Evolutionary conservation across 805 yeast genomes (phyloP).

Genomic region (Monosporozyma unispora): DNA sequence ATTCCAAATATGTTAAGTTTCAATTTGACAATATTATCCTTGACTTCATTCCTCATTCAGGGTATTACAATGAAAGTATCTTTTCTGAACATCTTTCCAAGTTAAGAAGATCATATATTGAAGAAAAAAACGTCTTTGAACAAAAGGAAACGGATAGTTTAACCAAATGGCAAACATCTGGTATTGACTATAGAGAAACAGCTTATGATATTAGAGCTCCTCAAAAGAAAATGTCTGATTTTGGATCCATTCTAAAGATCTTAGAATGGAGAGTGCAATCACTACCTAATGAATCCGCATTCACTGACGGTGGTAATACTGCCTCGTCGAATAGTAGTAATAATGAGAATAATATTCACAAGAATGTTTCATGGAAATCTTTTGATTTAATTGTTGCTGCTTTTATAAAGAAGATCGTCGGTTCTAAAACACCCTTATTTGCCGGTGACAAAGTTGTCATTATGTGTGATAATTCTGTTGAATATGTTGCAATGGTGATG

Average conservation of each 20-base stretch:
- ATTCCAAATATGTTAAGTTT: conserved; percentile 76
- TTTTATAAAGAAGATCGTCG: conserved; percentile 59
- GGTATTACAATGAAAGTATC: conserved; percentile 27
- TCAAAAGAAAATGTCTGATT: conserved; percentile 64
- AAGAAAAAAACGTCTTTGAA: conserved; percentile 25
- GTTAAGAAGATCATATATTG: conserved; percentile 51
- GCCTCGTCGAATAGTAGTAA: conserved; percentile 17
- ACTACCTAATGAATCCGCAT: conserved; percentile 76
- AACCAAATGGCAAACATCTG: conserved; percentile 54
- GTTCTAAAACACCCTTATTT: conserved; percentile 48
- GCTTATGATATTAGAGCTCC: conserved; percentile 66
- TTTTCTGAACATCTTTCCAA: conserved; percentile 48
- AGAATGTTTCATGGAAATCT: conserved; percentile 66
- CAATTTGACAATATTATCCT: conserved; percentile 30
- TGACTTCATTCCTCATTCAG: conserved; percentile 30
- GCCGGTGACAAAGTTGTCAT: conserved; percentile 70
- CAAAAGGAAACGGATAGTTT: background rate
- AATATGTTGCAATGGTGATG: conserved; percentile 68
- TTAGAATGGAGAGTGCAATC: conserved; percentile 68
- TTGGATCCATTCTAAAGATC: conserved; percentile 60
- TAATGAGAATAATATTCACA: conserved; percentile 38
- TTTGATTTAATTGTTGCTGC: conserved; percentile 72
- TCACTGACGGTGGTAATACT: conserved; percentile 34
- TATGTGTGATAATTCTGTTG: conserved; percentile 83
- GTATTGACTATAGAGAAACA: conserved; percentile 67